phyloP scores from a whole-genome alignment of 2,329 filamentous ascomycete species.

The Aphanoascus verrucosus region DNA sequence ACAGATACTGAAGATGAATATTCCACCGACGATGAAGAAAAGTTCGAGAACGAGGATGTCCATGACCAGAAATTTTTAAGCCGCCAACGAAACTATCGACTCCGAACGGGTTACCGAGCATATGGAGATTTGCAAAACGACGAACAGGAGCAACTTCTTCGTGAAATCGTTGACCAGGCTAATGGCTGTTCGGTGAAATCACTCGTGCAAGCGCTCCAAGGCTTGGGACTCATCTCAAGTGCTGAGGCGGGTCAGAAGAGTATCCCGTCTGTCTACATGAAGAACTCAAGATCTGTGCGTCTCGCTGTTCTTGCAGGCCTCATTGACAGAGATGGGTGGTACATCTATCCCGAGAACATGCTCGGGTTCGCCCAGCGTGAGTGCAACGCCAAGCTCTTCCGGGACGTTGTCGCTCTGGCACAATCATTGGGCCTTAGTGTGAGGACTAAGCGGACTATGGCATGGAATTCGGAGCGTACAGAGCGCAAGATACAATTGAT shows the following conservation, averaged over 20 bases:
- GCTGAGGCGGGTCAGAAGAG: constrained; percentile 1
- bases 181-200: constrained; percentile 5
- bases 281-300: constrained; percentile 16
- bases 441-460: constrained; percentile 7
- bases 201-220: constrained; percentile 10
- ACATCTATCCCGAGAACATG: constrained; percentile 12
- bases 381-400: constrained; percentile 12
- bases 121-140: constrained; percentile 13
- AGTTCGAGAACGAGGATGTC: background rate
- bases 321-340: constrained; percentile 14
- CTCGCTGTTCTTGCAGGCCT: constrained; percentile 14
- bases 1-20: background rate
- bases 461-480: constrained; percentile 5
- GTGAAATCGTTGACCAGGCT: constrained; percentile 8
- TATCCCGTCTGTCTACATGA: constrained; percentile 15
- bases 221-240: background rate
- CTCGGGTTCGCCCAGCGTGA: constrained; percentile 15
- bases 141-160: constrained; percentile 14
- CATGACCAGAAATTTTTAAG: background rate
- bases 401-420: constrained; percentile 15
- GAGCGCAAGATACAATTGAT: constrained; percentile 9
- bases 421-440: constrained; percentile 14
- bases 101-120: constrained; percentile 11
- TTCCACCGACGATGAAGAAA: background rate
- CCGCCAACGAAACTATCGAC: constrained; percentile 4